Evolutionary conservation across 257 asterid species (phyloP), one percentile per base, ranked within the genome.

Genomic region (Lycium ferocissimum): DNA sequence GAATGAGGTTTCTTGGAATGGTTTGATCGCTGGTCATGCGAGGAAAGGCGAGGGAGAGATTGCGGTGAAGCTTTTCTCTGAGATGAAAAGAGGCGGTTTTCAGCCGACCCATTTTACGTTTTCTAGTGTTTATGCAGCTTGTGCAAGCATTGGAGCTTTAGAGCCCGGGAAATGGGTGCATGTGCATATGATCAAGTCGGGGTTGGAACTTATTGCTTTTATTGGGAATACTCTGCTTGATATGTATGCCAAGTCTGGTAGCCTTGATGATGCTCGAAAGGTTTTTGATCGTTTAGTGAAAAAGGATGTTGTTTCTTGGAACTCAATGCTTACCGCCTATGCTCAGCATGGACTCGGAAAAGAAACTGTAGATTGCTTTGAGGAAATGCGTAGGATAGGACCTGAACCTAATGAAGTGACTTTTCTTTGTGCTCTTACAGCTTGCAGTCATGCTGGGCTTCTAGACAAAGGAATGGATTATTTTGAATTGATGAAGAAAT

Each of bases 151-250:
- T 71, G 98, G 99, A 85, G 92, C 98, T 87, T 73, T 88, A 86
- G 99, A 95, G 80, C 98, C 92, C 62, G 97, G 97, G 13, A 95
- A 93, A 90, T 94, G 96, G 94, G 91, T 89, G 45, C 98, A 95
- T 14, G 91, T 92, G 1, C 95, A 92, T 86, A 90, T 93, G 97
- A 79, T 92, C 71, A 94, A 95, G 70, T 89, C 87, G 15, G 98
- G 98, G 51, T 66, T 88, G 35, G 67, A 83, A 83, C 94, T 91
- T 70, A 49, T 91, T 83, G 95, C 95, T 80, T 95, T 90, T 87
- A 94, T 93, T 45, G 98, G 98, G 15, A 91, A 94, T 59, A 92
- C 97, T 20, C 95, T 95, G 83, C 93, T 95, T 82, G 95, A 89
- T 86, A 94, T 94, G 98, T 94, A 95, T 82, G 98, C 95, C 1